Percentiles rank a stretch among this genome's conserved stretches.
phyloP scores from a whole-genome alignment of 176 grass and related monocot species.

The Carex pumila region DNA sequence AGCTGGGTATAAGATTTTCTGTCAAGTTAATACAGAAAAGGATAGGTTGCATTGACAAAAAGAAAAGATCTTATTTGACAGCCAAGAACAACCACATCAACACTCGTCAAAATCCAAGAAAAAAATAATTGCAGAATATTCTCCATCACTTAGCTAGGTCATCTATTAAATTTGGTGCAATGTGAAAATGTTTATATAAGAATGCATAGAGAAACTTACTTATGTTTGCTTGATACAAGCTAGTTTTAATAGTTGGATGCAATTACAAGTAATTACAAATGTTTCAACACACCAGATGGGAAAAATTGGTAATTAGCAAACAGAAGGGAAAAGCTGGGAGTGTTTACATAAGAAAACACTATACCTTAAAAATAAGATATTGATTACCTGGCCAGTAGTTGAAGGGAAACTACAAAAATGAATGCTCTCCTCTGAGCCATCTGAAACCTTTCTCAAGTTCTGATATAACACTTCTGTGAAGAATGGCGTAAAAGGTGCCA shows the following conservation, averaged over 20 bases:
- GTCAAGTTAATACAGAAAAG: not conserved
- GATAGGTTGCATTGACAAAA: not conserved
- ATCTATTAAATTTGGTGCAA: not conserved
- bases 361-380: not conserved
- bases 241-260: not conserved
- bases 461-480: conserved; percentile 98
- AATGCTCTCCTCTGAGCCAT: conserved; percentile 69
- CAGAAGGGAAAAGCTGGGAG: not conserved
- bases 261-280: not conserved
- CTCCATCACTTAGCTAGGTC: not conserved
- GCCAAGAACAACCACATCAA: not conserved
- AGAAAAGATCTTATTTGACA: not conserved
- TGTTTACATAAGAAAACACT: conserved; percentile 8
- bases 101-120: not conserved
- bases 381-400: conserved; percentile 61
- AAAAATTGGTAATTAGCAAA: not conserved
- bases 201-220: not conserved
- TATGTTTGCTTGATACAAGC: not conserved
- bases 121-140: not conserved
- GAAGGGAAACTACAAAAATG: conserved; percentile 93
- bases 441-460: conserved; percentile 77
- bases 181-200: not conserved
- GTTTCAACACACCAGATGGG: not conserved
- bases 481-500: conserved; percentile 99
- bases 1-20: not conserved